Conservation (phyloP, 306 rosid species). For the Quercus dentata region DNA sequence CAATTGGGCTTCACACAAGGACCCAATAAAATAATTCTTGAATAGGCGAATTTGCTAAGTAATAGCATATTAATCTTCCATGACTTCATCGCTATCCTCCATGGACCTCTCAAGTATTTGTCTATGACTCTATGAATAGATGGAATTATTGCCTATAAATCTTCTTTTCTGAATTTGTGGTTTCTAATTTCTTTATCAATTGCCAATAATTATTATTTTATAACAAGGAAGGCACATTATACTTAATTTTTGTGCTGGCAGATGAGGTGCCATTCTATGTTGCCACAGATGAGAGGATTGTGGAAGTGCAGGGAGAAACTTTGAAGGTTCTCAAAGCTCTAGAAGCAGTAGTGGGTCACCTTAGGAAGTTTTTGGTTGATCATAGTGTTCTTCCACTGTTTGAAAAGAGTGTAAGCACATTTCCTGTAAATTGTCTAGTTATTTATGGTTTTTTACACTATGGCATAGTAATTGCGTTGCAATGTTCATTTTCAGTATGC, state of each 20-base stretch:
- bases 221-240: constrained; percentile 1
- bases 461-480: not conserved
- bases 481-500: constrained; percentile 41
- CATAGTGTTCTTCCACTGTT: constrained; percentile 93
- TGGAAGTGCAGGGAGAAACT: constrained; percentile 92
- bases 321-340: constrained; percentile 80
- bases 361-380: constrained; percentile 95
- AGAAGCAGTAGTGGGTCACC: constrained; percentile 84
- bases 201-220: not conserved
- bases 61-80: not conserved
- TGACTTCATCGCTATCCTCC: not conserved
- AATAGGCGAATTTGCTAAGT: too few species aligned
- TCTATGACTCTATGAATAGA: not conserved
- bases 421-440: not conserved
- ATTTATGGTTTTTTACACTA: constrained; percentile 5
- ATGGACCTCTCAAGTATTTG: not conserved
- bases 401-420: constrained; percentile 80
- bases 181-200: constrained; percentile 1
- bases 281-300: constrained; percentile 85
- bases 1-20: too few species aligned
- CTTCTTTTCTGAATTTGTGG: not conserved
- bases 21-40: too few species aligned
- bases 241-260: constrained; percentile 30
- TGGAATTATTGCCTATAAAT: not conserved
- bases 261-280: constrained; percentile 93